Percentiles rank a stretch among this genome's conserved stretches.
Evolutionary conservation across 2,329 filamentous ascomycete species (phyloP).

Genomic region (Colletotrichum tanaceti): DNA sequence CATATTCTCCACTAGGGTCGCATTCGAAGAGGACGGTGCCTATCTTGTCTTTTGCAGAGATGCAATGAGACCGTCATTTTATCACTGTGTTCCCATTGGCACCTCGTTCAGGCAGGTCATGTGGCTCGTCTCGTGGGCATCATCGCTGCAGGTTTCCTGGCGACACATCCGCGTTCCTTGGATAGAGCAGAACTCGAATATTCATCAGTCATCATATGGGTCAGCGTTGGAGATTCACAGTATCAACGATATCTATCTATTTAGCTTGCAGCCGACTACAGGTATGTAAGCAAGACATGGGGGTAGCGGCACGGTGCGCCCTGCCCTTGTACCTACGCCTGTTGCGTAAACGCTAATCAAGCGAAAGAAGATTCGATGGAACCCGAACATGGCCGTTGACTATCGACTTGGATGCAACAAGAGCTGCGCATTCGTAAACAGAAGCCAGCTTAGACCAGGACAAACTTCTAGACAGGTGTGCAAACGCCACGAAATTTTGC

Average conservation of each 20-base stretch:
- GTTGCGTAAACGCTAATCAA: conserved; percentile 15
- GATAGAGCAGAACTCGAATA: background rate
- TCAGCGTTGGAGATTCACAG: background rate
- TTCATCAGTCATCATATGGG: background rate
- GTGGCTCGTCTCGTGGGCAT: conserved; percentile 1
- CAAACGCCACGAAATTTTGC: background rate
- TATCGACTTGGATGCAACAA: conserved; percentile 7
- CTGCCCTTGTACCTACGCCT: conserved; percentile 15
- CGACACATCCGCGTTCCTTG: background rate
- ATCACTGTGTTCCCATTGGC: background rate
- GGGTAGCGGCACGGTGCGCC: conserved; percentile 9
- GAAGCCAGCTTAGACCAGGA: conserved; percentile 5
- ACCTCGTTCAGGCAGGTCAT: conserved; percentile 17
- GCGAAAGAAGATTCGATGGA: conserved; percentile 30
- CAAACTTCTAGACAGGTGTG: conserved; percentile 15
- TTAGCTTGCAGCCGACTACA: background rate
- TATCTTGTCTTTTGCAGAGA: background rate
- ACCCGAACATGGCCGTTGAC: conserved; percentile 2
- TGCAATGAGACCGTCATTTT: conserved; percentile 10
- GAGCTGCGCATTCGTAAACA: background rate
- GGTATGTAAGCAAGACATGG: background rate
- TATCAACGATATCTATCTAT: background rate
- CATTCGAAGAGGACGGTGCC: background rate
- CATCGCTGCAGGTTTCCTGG: conserved; percentile 3
- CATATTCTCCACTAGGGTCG: conserved; percentile 18